These are phyloP conservation scores for Aspergillus pseudoterreus DNA, from an alignment of 2,329 filamentous ascomycete species.

Conservation along the genomic window DNA sequence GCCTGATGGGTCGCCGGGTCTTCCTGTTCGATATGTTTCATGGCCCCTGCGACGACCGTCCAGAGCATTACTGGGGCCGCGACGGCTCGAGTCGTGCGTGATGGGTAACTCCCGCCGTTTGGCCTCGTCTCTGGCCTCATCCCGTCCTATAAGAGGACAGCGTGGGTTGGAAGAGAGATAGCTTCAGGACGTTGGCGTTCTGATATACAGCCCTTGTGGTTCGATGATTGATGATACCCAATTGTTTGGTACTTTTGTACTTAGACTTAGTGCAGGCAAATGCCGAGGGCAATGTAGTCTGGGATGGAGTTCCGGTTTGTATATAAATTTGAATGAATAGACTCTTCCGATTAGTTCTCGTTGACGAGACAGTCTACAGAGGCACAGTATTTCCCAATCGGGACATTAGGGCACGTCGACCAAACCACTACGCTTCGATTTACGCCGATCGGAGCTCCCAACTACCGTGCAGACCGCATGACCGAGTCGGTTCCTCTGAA, in stretches of 20 bases:
- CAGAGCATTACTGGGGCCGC: too few relatives aligned
- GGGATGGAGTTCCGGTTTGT: neutral
- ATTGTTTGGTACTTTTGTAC: neutral
- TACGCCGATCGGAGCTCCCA: neutral
- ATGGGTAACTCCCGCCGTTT: too few relatives aligned
- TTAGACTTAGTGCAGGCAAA: neutral
- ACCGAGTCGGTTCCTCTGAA: neutral
- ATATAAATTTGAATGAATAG: neutral
- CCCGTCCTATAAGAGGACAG: too few relatives aligned
- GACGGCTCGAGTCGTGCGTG: too few relatives aligned
- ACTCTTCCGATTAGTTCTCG: neutral
- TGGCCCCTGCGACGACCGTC: too few relatives aligned
- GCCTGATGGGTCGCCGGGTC: conserved; percentile 41
- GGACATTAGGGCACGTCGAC: neutral
- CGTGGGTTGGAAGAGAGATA: too few relatives aligned
- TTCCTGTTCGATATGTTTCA: too few relatives aligned
- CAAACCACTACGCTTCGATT: neutral
- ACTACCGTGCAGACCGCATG: too few relatives aligned
- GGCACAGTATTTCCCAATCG: neutral
- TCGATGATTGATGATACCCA: neutral
- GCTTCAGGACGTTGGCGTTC: neutral
- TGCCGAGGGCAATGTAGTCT: neutral
- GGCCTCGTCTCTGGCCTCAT: too few relatives aligned
- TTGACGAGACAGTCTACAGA: too few relatives aligned
- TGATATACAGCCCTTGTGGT: neutral